These are phyloP conservation scores for Neostapfia colusana DNA, from an alignment of 176 grass and related monocot species.

Conservation along the genomic window DNA sequence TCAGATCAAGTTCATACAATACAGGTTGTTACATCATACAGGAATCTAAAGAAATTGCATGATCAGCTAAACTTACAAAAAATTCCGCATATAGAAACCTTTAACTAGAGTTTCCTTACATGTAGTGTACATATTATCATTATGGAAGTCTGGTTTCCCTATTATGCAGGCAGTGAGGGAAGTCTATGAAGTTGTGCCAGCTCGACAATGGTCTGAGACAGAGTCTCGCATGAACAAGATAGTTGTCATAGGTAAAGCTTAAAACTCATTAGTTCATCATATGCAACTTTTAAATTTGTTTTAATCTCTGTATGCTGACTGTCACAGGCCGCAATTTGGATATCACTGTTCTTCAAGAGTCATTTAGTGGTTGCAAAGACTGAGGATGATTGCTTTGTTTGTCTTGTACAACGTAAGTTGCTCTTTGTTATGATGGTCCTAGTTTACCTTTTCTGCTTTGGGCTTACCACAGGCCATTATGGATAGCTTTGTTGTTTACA, in stretches of 20 bases:
- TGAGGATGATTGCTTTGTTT: background rate
- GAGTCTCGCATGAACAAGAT: conserved; percentile 76
- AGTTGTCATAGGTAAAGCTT: conserved; percentile 78
- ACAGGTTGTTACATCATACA: conserved; percentile 58
- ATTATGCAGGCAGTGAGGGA: conserved; percentile 90
- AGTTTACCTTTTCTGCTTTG: background rate
- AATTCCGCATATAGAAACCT: conserved; percentile 4
- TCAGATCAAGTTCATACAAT: conserved; percentile 86
- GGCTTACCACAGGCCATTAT: background rate
- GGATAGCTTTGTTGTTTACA: background rate
- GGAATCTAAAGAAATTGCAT: conserved; percentile 26
- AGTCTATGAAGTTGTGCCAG: conserved; percentile 81
- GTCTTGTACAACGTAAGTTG: conserved; percentile 6
- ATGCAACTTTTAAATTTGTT: background rate
- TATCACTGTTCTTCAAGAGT: conserved; percentile 58
- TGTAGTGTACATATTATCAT: background rate
- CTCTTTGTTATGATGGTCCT: background rate
- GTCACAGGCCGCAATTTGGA: conserved; percentile 79
- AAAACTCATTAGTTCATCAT: conserved; percentile 25
- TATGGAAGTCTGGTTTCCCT: conserved; percentile 26
- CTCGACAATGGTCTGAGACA: conserved; percentile 65
- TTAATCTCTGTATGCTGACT: conserved; percentile 27
- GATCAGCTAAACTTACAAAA: conserved; percentile 5
- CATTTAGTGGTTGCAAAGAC: conserved; percentile 64
- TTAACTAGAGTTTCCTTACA: background rate